Evolutionary conservation across 345 rosid genomes (phyloP).

Genomic region (Salix brachista): DNA sequence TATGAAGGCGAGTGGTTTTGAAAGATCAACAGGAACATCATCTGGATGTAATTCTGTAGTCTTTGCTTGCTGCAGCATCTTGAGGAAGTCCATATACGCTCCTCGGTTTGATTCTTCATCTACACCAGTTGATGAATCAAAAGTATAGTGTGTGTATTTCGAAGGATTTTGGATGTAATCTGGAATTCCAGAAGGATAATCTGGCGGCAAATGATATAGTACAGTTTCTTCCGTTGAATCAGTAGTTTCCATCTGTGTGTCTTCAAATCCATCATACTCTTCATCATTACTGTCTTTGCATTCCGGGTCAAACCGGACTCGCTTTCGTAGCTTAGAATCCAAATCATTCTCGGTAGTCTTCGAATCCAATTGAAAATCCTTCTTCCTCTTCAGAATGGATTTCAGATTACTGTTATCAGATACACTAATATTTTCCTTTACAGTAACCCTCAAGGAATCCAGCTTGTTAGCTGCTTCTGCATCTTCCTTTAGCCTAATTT

Average conservation of each 20-base stretch:
- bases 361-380: constrained; percentile 20
- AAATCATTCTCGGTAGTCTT: not conserved
- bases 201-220: constrained; percentile 16
- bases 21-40: constrained; percentile 16
- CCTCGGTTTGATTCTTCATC: constrained; percentile 20
- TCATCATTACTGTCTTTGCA: constrained; percentile 18
- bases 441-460: constrained; percentile 45
- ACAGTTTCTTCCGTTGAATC: constrained; percentile 9
- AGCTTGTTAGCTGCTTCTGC: constrained; percentile 61
- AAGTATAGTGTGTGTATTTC: constrained; percentile 19
- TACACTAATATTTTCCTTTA: constrained; percentile 9
- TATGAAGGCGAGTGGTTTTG: constrained; percentile 14
- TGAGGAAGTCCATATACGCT: constrained; percentile 23
- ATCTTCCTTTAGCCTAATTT: constrained; percentile 68
- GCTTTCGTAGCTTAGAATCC: constrained; percentile 15
- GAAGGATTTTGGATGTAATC: constrained; percentile 29
- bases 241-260: constrained; percentile 2
- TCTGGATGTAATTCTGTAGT: constrained; percentile 1
- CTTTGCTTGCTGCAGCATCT: constrained; percentile 10
- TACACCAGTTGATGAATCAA: constrained; percentile 14
- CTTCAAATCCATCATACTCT: not conserved
- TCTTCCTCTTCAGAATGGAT: constrained; percentile 74
- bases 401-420: constrained; percentile 47
- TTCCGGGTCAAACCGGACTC: constrained; percentile 26
- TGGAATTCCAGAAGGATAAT: constrained; percentile 30